Base-by-base conservation (phyloP, 306 rosid genomes). In the Sicyos baderoa region DNA sequence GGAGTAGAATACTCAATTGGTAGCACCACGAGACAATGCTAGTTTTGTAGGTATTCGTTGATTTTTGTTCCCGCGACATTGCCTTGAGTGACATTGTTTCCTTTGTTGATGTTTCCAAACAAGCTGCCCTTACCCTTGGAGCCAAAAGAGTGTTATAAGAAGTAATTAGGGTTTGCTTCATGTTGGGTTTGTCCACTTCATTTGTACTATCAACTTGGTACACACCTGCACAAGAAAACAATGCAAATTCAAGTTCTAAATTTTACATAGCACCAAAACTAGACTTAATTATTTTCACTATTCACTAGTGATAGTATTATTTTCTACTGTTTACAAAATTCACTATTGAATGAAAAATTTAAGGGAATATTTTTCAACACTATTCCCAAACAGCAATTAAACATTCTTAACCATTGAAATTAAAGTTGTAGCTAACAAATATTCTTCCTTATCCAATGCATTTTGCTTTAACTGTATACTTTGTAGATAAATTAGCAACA, bases 91-190 rank as follows among this genome's bases (percentile, higher is more conserved):
- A 7, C 63, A 56, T 37, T 0, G 70, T 29, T 23, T 62, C 82
- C 71, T 72, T 89, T 4, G 75, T 58, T 17, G 76, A 2, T 17
- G 72, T 68, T 21, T 85, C 95, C 83, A 81, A 62, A 78, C 89
- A 84, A 9, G 76, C 77, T 49, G 87, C 78, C 79, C 84, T 87
- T 7, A 89, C 85, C 76, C 79, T 80, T 32, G 96, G 96, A 76
- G 88, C 96, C 19, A 91, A 73, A 71, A 80, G 17, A 49, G 91
- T 81, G 85, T 87, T 85, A 78, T 87, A 89, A 40, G 96, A 82
- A n/a, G 86, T 74, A 76, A 89, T 62, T 57, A 91, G 84, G 78
- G 35, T 85, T 70, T 85, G 91, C 82, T 83, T 91, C 59, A 84
- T 73, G 73, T 74, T 84, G 66, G 94, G 88, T 56, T 69, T 85